Base-by-base conservation (phyloP, 257 asterid genomes). In the Plectranthus barbatus region DNA sequence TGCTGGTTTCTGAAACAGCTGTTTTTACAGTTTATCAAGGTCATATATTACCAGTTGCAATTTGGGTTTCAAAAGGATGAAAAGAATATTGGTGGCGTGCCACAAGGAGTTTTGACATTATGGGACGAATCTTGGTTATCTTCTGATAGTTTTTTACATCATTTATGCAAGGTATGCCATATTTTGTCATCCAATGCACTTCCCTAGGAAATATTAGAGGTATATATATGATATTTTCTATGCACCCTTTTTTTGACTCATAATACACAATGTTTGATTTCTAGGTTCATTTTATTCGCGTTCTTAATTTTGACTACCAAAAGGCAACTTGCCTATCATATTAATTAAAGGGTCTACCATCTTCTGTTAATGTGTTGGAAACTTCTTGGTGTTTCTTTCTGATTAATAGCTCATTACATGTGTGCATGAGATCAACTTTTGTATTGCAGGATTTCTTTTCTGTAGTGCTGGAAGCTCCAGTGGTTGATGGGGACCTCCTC, bases 401-500 rank as follows among this genome's bases (percentile, higher is more conserved):
- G 34, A 29, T 20, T 50, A 20, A 0, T 47, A 7, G 60, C 54
- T 69, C 50, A 50, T 65, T 60, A 47, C 50, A 41, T 42, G 33
- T 42, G 33, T 33, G 20, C 59, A 37, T 49, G 37, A 55, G 39
- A 18, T 40, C 66, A 49, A 19, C 34, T 46, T 41, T 70, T 70
- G 61, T 9, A 50, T 62, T 74, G 62, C 84, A 92, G 99, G 97
- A 92, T 80, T 92, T 92, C 86, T 89, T 89, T 78, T 78, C 88
- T 0, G 69, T 84, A 80, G 88, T 92, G 66, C 85, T 83, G 60
- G 96, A 87, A 77, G 90, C 97, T 74, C 82, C 88, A 3, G 81
- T 87, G 74, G 83, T 92, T 36, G 93, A 92, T 81, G 99, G 97
- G 65, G 94, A 87, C 73, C 97, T 92, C 78, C 87, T 89, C 64